Evolutionary conservation across 306 rosid species (phyloP), one percentile per base, ranked within the genome.

Genomic region (Mucuna pruriens): DNA sequence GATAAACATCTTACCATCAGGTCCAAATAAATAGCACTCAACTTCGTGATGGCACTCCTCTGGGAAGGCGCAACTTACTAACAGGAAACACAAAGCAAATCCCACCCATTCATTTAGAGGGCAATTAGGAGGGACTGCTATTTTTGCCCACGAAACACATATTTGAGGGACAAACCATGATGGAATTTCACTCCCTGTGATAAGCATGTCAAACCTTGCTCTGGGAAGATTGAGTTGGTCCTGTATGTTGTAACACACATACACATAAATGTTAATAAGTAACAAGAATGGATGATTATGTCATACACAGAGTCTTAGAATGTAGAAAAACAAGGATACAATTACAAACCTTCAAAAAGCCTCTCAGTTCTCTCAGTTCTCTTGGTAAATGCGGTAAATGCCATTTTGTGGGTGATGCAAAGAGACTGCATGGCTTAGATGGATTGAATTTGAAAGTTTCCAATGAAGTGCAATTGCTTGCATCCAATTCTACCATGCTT

Each of bases 71-170:
- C 33, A 54, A 85, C 58, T 71, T 36, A 49, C 82, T 46, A 85
- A 61, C 63, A 73, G 16, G 76, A 82, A 82, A 66, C 86, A 85
- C 81, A 82, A n/a, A 3, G 88, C 84, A 71, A 73, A 66, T 78
- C 81, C 84, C 44, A 78, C 78, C 86, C 83, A 82, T 51, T 77
- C 81, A n/a, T 23, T 48, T 19, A 26, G 33, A 58, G 75, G 79
- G 49, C 58, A 74, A n/a, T 75, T 42, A 22, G 4, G 76, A 82
- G 81, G 84, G 20, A 73, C 48, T 3, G 63, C 0, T 75, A 82
- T 33, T 6, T 38, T 61, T 62, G 85, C 83, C 23, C 60, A 44
- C 16, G 60, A 67, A 67, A 17, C 75, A 42, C 4, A 22, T 40
- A 74, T 81, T 68, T 63, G 74, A 67, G 70, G 84, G 26, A 31